phyloP scores from a whole-genome alignment of 805 yeast species.

The Wickerhamomyces chaumierensis region DNA sequence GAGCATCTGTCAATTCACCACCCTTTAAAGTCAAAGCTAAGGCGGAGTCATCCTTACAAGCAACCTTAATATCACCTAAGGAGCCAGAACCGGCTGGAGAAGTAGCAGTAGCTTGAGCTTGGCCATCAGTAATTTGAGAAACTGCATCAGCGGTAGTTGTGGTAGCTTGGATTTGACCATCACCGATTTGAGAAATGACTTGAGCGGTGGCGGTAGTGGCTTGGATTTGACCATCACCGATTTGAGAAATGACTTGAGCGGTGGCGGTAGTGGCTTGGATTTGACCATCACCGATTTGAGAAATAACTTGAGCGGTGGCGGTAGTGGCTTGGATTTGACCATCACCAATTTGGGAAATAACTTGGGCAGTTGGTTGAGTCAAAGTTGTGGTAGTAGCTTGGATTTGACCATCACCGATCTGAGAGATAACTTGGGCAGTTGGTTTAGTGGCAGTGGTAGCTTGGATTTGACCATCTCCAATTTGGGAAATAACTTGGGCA shows the following conservation, averaged over 20 bases:
- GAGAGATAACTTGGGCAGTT: conserved; percentile 16
- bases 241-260: conserved; percentile 16
- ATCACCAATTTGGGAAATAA: conserved; percentile 19
- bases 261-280: conserved; percentile 20
- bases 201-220: conserved; percentile 17
- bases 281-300: conserved; percentile 20
- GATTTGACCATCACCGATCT: conserved; percentile 39
- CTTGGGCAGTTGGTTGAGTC: conserved; percentile 20
- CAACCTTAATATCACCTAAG: conserved; percentile 7
- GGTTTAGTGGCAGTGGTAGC: conserved; percentile 7
- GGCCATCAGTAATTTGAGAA: conserved; percentile 19
- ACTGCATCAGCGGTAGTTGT: too few species aligned
- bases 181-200: conserved; percentile 22
- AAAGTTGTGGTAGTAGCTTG: conserved; percentile 32
- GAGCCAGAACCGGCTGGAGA: neutral
- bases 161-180: conserved; percentile 14
- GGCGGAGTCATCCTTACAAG: conserved; percentile 38
- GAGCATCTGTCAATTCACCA: conserved; percentile 41
- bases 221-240: conserved; percentile 21
- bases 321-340: conserved; percentile 24
- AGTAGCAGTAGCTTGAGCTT: conserved; percentile 11
- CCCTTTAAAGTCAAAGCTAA: conserved; percentile 43
- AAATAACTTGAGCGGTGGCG: conserved; percentile 17
- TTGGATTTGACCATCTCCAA: conserved; percentile 34
- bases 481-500: conserved; percentile 26